Evolutionary conservation across 495 filamentous ascomycete genomes (phyloP), one percentile per base, ranked within the genome.

Genomic region (Lepraria neglecta): DNA sequence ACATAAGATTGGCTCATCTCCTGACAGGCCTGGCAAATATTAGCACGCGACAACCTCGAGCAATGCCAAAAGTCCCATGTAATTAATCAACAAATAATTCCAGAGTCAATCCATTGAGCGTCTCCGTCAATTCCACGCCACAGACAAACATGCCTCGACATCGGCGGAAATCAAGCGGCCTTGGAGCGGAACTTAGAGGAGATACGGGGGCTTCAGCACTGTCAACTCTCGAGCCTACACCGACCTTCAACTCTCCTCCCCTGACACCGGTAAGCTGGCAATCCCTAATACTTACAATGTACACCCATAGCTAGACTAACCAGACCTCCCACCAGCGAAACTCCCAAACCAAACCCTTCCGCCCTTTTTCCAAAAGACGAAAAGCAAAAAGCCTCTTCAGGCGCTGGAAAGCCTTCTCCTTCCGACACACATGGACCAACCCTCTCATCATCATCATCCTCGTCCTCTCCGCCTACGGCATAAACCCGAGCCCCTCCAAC

Each of bases 401-500:
- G 57, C 84, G 86, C 66, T 86, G 81, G 74, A 86, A 83, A 69
- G 75, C 82, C 64, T 81, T 76, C 59, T 82, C 83, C 59, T 70
- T 90, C 65, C 87, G 86, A 69, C 85, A 90, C 70, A 91, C 88
- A 45, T 91, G 87, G 86, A 78, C 92, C 57, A 81, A 87, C 52
- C 94, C 95, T 27, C 79, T 96, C 19, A 70, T 90, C 59, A 74
- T 95, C 40, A 71, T 91, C 62, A 31, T 78, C 54, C 70, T 86
- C 70, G 77, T 91, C 63, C 70, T 92, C 58, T 69, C 75, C 33
- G 75, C 86, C 53, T 97, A 90, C 72, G 83, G 83, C 60, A 68
- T 92, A 67, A 89, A 94, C 71, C 95, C 94, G 12, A 86, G 79
- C 60, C 74, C 86, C 45, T 82, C 84, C 56, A 98, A 97, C 73